Evolutionary conservation across 495 filamentous ascomycete species (phyloP), one percentile per base, ranked within the genome.

Genomic region (Daldinia vernicosa): DNA sequence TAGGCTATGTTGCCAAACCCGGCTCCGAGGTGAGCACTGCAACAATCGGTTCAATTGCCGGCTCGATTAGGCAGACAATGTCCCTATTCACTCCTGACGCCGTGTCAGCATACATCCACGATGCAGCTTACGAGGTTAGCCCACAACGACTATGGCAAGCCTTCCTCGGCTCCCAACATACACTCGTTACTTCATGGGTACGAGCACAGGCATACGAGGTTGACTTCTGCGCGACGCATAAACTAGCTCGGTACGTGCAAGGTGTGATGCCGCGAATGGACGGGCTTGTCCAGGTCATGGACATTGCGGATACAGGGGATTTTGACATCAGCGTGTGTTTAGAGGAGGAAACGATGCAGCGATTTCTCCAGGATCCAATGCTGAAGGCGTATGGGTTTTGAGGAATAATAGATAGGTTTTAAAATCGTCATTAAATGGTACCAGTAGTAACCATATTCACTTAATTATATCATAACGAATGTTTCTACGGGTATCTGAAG

Each of bases 141-240:
- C 79, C 80, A 0, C 81, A 82, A 33, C 75, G 80, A 19, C 30
- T 83, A 28, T 81, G 80, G 80, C 75, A 77, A 28, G 73, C 73
- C 7, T 83, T 81, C 63, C 57, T 81, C 8, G 81, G 80, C 28
- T 66, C 64, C 22, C 54, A 74, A 52, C 80, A 82, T 71, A 62
- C 75, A 1, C 33, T 82, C 6, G 68, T 79, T n/a, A 82, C 81
- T 7, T 80, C 76, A 0, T 84, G 81, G 81, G 61, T 79, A 2
- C 72, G 78, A 45, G 66, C 73, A 12, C 70, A 68, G n/a, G 75
- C 77, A 27, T 76, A 79, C 26, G 74, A 82, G 56, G 79, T 82
- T 3, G 74, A 80, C 47, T 82, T 84, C 68, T 72, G 64, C 32
- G 70, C 57, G 8, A 71, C 45, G 0, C 50, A 59, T 1, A 32